Conservation (phyloP, 1,284 basidiomycete species). For the Termitomyces sp. region DNA sequence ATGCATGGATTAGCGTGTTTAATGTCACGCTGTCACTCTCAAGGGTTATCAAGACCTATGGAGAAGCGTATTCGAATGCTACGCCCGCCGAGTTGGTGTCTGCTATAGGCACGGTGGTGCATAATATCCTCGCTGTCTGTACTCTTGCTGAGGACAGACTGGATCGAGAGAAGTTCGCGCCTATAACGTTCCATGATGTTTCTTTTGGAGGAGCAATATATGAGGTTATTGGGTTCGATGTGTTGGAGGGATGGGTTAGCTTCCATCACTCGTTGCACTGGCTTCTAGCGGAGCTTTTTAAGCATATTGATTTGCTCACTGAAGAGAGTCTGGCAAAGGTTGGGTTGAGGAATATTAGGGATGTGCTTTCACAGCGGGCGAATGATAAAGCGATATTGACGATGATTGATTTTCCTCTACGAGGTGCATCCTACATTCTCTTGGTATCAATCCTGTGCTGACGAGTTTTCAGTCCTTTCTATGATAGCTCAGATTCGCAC, state of each 20-base stretch:
- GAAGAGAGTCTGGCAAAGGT: slow-evolving; percentile 47
- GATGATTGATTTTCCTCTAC: slow-evolving; percentile 80
- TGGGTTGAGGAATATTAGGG: slow-evolving; percentile 52
- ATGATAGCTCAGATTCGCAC: slow-evolving; percentile 94
- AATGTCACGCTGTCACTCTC: slow-evolving; percentile 87
- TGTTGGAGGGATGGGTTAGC: slow-evolving; percentile 79
- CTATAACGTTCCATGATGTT: slow-evolving; percentile 59
- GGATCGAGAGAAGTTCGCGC: slow-evolving; percentile 59
- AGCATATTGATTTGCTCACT: slow-evolving; percentile 66
- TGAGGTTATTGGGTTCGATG: slow-evolving; percentile 70
- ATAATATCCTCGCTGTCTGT: slow-evolving; percentile 71
- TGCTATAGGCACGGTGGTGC: slow-evolving; percentile 68
- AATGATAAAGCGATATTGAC: slow-evolving; percentile 63
- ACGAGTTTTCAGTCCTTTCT: slow-evolving; percentile 54
- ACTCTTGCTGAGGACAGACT: slow-evolving; percentile 59
- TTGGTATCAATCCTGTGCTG: not conserved
- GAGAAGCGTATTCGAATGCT: slow-evolving; percentile 69
- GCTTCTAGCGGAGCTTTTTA: slow-evolving; percentile 87
- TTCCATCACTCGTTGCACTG: slow-evolving; percentile 96
- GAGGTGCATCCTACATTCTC: slow-evolving; percentile 50
- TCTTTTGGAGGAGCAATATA: slow-evolving; percentile 58
- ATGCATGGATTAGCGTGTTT: slow-evolving; percentile 92
- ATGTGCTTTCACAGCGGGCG: slow-evolving; percentile 54
- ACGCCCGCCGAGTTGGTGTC: slow-evolving; percentile 55
- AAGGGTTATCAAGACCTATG: slow-evolving; percentile 83